phyloP scores from a whole-genome alignment of 2,329 filamentous ascomycete species.

The Penicillium psychrosexuale region DNA sequence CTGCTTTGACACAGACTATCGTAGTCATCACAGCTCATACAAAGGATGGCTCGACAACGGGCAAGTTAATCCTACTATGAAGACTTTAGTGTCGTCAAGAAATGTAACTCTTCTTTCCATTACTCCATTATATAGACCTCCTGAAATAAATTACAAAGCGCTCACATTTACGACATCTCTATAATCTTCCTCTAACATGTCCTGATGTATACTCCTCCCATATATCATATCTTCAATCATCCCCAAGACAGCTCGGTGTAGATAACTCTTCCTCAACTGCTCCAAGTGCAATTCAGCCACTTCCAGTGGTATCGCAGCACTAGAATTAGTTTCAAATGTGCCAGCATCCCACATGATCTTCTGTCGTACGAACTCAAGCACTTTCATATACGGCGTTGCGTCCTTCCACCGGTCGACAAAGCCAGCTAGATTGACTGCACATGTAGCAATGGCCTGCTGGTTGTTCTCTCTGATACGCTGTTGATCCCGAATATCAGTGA shows the following conservation, averaged over 20 bases:
- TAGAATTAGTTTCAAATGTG: not conserved
- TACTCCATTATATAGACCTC: not conserved
- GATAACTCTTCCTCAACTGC: conserved; percentile 23
- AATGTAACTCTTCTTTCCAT: not conserved
- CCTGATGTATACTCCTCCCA: conserved; percentile 9
- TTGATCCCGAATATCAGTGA: conserved; percentile 4
- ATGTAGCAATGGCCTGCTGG: conserved; percentile 21
- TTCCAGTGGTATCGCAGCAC: conserved; percentile 1
- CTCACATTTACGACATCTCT: not conserved
- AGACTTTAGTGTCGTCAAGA: not conserved
- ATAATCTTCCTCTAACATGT: conserved; percentile 3
- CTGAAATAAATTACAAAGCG: not conserved
- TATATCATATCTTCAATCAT: conserved; percentile 31
- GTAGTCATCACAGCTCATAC: conserved; percentile 20
- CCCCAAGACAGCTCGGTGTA: conserved; percentile 24
- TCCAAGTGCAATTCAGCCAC: conserved; percentile 18
- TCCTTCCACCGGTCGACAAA: conserved; percentile 26
- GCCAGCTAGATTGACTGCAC: conserved; percentile 19
- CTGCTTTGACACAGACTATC: conserved; percentile 26
- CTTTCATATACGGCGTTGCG: conserved; percentile 20
- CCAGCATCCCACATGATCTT: conserved; percentile 5
- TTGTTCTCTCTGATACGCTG: conserved; percentile 9
- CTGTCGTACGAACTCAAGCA: conserved; percentile 22
- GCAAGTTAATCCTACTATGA: conserved; percentile 26
- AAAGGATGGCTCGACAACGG: conserved; percentile 8